These are phyloP conservation scores for Phytophthora podocarpi DNA, from an alignment of 352 stramenopile genomes.

Conservation along the genomic window DNA sequence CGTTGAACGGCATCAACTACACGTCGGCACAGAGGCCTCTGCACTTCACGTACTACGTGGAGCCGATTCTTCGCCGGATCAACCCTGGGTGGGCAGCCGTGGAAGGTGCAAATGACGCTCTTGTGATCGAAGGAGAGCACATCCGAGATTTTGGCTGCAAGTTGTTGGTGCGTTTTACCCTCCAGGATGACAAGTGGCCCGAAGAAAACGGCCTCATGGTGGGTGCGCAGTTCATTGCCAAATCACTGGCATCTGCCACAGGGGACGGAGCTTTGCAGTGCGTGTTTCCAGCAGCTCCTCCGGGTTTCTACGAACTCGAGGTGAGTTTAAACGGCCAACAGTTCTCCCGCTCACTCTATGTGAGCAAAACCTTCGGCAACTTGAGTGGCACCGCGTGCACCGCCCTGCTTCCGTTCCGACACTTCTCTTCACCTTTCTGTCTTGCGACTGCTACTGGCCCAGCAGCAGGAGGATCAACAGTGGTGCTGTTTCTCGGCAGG, in stretches of 20 bases:
- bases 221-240: conserved; percentile 35
- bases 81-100: conserved; percentile 51
- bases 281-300: conserved; percentile 30
- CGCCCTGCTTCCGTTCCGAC: conserved; percentile 59
- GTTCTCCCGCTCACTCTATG: conserved; percentile 61
- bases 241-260: conserved; percentile 7
- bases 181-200: conserved; percentile 32
- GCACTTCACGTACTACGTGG: conserved; percentile 63
- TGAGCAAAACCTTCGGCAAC: conserved; percentile 63
- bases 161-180: conserved; percentile 48
- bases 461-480: conserved; percentile 59
- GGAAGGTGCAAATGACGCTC: conserved; percentile 37
- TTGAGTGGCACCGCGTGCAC: conserved; percentile 68
- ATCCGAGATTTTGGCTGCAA: conserved; percentile 60
- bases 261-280: conserved; percentile 34
- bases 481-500: conserved; percentile 62
- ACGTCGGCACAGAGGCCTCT: conserved; percentile 53
- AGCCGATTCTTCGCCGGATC: conserved; percentile 58
- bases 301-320: conserved; percentile 68
- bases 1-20: conserved; percentile 81
- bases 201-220: conserved; percentile 31
- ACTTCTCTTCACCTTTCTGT: conserved; percentile 64
- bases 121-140: conserved; percentile 50
- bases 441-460: conserved; percentile 66
- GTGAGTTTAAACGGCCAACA: conserved; percentile 75